Conservation (phyloP, 768 basidiomycete genomes). For the Kwoniella heveanensis region DNA sequence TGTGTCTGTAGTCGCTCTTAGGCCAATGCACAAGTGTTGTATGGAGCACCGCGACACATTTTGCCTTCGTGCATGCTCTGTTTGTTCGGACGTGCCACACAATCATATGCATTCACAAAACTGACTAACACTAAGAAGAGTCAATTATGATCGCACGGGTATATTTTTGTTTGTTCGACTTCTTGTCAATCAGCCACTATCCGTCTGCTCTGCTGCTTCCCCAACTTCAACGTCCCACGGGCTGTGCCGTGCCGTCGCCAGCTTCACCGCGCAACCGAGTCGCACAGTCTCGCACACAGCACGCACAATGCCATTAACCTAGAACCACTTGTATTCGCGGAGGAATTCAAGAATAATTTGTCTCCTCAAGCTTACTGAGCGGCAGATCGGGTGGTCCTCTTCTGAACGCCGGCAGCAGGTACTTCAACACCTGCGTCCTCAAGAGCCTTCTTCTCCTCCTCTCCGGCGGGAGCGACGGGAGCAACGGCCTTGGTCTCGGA, state of each 20-base stretch:
- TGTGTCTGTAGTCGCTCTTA: no score
- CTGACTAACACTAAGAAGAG: neutral
- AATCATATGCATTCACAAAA: neutral
- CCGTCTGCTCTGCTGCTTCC: neutral
- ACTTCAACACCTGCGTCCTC: slow-evolving; percentile 43
- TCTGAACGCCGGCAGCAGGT: slow-evolving; percentile 26
- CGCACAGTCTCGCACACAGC: no score
- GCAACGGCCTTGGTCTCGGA: slow-evolving; percentile 36
- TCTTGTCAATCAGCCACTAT: neutral
- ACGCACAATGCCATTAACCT: no score
- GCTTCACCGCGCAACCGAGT: no score
- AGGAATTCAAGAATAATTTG: no score
- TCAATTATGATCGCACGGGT: neutral
- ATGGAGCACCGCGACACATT: no score
- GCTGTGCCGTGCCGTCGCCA: no score
- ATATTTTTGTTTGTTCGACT: neutral
- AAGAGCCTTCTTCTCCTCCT: slow-evolving; percentile 43
- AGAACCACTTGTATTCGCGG: no score
- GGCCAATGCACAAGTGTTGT: no score
- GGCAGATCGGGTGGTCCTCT: slow-evolving; percentile 40
- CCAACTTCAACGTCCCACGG: no score
- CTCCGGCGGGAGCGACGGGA: slow-evolving; percentile 46
- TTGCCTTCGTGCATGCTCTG: no score
- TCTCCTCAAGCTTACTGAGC: slow-evolving; percentile 3
- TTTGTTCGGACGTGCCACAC: neutral